Percentiles rank a stretch among this genome's conserved stretches.
These are phyloP conservation scores for Aciculosporium take DNA, from an alignment of 2,329 filamentous ascomycete species.

Conservation along the genomic window DNA sequence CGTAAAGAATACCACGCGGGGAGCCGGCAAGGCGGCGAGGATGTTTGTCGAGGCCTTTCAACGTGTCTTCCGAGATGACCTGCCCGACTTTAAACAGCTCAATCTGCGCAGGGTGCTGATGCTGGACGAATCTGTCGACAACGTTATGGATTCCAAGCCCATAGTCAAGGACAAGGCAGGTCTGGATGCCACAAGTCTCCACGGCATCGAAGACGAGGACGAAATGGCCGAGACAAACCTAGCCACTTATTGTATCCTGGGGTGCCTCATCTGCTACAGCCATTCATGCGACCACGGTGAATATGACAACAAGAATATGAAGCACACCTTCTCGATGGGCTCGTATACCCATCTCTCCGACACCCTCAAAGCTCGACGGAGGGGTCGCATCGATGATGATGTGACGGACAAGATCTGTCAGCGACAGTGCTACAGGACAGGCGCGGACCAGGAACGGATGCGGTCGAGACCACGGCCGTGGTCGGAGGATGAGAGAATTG, in stretches of 20 bases:
- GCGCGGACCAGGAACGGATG: slow-evolving; percentile 10
- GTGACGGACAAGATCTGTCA: slow-evolving; percentile 17
- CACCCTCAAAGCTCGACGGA: slow-evolving; percentile 16
- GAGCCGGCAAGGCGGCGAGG: slow-evolving; percentile 27
- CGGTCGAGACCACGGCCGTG: slow-evolving; percentile 20
- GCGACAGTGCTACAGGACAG: slow-evolving; percentile 26
- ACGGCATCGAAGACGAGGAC: slow-evolving; percentile 21
- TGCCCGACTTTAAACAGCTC: slow-evolving; percentile 24
- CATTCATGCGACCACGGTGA: slow-evolving; percentile 49
- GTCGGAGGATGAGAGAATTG: slow-evolving; percentile 33
- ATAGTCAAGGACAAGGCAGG: slow-evolving; percentile 30
- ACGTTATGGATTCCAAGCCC: slow-evolving; percentile 38
- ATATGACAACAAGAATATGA: slow-evolving; percentile 38
- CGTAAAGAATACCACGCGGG: slow-evolving; percentile 24
- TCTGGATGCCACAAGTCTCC: slow-evolving; percentile 21
- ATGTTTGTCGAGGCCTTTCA: slow-evolving; percentile 45
- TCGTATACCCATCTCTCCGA: slow-evolving; percentile 19
- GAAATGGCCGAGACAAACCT: slow-evolving; percentile 32
- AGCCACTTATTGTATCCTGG: slow-evolving; percentile 40
- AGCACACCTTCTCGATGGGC: slow-evolving; percentile 37
- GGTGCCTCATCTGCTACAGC: slow-evolving; percentile 44
- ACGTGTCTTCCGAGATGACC: slow-evolving; percentile 31
- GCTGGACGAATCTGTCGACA: slow-evolving; percentile 39
- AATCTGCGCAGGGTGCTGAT: slow-evolving; percentile 37
- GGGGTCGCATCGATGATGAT: slow-evolving; percentile 3